These are phyloP conservation scores for Aphanomyces cochlioides DNA, from an alignment of 352 stramenopile species.

Conservation along the genomic window DNA sequence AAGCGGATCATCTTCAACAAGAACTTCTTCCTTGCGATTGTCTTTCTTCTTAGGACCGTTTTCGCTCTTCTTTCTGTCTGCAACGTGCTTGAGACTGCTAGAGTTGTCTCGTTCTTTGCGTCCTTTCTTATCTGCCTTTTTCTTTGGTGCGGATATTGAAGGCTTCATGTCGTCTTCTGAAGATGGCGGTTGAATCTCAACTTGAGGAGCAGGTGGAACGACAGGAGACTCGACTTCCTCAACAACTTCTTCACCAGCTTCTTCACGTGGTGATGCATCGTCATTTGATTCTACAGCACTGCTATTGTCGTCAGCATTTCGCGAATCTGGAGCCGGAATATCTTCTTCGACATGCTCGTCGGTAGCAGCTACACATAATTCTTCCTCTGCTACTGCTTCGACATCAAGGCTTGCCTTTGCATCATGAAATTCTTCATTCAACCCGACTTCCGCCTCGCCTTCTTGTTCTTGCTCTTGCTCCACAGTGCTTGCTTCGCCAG, in stretches of 20 bases:
- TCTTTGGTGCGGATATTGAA: not conserved
- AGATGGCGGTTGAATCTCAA: not conserved
- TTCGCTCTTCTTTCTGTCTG: constrained; percentile 14
- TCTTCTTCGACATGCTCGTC: no score
- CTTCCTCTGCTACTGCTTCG: no score
- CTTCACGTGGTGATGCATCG: not conserved
- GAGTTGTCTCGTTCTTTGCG: not conserved
- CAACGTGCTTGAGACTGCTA: not conserved
- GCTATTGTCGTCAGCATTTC: no score
- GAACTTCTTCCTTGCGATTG: constrained; percentile 1
- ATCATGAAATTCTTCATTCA: no score
- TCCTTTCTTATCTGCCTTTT: not conserved
- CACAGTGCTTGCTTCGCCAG: no score
- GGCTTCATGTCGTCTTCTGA: constrained; percentile 16
- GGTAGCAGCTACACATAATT: no score
- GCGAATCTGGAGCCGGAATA: no score
- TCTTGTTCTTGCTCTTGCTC: no score
- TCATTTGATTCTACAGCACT: not conserved
- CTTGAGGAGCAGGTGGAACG: not conserved
- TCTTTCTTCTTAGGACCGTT: not conserved
- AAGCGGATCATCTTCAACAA: not conserved
- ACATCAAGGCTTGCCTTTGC: no score
- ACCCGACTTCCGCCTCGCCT: no score
- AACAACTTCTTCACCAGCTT: not conserved
- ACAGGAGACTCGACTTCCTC: constrained; percentile 3